Conservation (phyloP, 306 rosid genomes). For the Phaseolus lunatus region DNA sequence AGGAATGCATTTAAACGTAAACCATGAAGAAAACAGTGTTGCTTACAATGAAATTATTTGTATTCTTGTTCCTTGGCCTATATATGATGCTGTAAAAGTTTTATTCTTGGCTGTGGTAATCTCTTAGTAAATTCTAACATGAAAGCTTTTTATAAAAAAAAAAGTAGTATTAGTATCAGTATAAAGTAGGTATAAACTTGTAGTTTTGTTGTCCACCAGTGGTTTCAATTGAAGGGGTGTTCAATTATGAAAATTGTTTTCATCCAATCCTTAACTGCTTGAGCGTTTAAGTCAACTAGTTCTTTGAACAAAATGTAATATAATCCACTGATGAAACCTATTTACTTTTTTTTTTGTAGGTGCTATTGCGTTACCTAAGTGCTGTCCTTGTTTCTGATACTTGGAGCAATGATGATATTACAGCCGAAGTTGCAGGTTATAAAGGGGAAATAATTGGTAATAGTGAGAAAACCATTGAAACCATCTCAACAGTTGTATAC, state of each 20-base stretch:
- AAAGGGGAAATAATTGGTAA: conserved; percentile 62
- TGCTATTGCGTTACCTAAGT: conserved; percentile 68
- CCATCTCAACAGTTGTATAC: conserved; percentile 72
- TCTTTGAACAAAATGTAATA: conserved; percentile 2
- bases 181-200: conserved; percentile 28
- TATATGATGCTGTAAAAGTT: conserved; percentile 32
- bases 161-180: conserved; percentile 30
- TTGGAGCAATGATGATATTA: conserved; percentile 89
- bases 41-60: not conserved
- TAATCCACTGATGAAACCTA: conserved; percentile 26
- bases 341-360: conserved; percentile 65
- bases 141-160: too few species aligned
- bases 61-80: conserved; percentile 33
- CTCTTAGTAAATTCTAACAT: conserved; percentile 30
- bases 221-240: conserved; percentile 28
- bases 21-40: conserved; percentile 29
- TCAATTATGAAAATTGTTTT: conserved; percentile 18
- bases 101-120: conserved; percentile 6
- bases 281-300: conserved; percentile 31
- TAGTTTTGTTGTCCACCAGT: conserved; percentile 28
- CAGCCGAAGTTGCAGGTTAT: conserved; percentile 69
- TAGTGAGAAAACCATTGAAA: conserved; percentile 72
- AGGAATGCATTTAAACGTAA: conserved; percentile 30
- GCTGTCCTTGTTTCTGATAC: conserved; percentile 84
- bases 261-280: conserved; percentile 19